Evolutionary conservation across 352 stramenopile genomes (phyloP).

Genomic region (Phytopythium delawarense): DNA sequence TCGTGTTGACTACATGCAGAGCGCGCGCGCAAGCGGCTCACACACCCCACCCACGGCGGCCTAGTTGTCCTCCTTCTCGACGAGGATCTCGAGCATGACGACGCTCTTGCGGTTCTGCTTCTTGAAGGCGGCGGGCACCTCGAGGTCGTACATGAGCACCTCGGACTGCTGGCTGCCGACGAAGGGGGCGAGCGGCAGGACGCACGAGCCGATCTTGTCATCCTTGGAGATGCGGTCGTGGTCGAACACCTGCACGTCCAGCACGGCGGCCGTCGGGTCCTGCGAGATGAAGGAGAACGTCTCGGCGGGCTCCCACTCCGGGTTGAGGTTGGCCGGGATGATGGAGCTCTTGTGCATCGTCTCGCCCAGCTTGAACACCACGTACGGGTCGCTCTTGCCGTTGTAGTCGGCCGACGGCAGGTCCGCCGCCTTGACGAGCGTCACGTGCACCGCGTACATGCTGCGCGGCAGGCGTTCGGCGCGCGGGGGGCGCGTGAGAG

Average conservation of each 20-base stretch:
- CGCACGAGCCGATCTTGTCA: conserved; percentile 67
- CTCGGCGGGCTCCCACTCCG: conserved; percentile 61
- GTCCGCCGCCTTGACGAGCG: conserved; percentile 61
- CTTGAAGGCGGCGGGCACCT: conserved; percentile 37
- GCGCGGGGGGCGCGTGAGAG: not conserved
- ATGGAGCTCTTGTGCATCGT: conserved; percentile 68
- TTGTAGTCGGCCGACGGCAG: conserved; percentile 73
- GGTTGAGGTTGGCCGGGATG: conserved; percentile 52
- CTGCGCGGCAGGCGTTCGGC: not conserved
- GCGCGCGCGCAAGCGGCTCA: too few species aligned
- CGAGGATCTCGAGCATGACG: conserved; percentile 70
- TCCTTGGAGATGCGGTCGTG: conserved; percentile 75
- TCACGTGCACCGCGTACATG: conserved; percentile 69
- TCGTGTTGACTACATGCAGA: not conserved
- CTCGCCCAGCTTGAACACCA: conserved; percentile 65
- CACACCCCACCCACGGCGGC: not conserved
- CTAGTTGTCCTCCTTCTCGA: conserved; percentile 50
- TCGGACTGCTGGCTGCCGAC: conserved; percentile 32
- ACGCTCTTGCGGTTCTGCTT: conserved; percentile 70
- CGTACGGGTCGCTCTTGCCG: conserved; percentile 84
- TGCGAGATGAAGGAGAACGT: conserved; percentile 65
- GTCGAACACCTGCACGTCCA: conserved; percentile 70
- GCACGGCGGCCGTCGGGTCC: conserved; percentile 41
- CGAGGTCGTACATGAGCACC: conserved; percentile 67
- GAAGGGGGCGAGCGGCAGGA: conserved; percentile 49